phyloP scores from a whole-genome alignment of 2,329 filamentous ascomycete genomes.

The Leptographium galeiforme region DNA sequence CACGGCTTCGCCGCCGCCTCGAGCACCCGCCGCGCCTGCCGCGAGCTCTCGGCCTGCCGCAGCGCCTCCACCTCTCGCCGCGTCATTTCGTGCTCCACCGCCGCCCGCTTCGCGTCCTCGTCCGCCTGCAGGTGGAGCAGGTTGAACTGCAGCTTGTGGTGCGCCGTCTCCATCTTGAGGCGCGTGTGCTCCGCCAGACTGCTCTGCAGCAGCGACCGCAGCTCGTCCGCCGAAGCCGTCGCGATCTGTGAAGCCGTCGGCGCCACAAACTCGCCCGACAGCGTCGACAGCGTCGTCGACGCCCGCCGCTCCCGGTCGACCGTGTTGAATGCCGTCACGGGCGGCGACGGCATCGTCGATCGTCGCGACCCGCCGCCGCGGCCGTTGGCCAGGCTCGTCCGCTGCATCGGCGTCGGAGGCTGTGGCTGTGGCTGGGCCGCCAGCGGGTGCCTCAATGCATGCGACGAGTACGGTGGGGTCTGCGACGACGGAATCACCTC shows the following conservation, averaged over 20 bases:
- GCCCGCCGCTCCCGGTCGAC: constrained; percentile 12
- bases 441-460: constrained; percentile 18
- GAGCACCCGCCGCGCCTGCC: constrained; percentile 42
- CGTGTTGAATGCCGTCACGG: constrained; percentile 29
- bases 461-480: constrained; percentile 44
- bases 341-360: constrained; percentile 38
- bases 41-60: constrained; percentile 57
- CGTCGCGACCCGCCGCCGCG: constrained; percentile 28
- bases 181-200: constrained; percentile 43
- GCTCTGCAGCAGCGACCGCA: constrained; percentile 41
- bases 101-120: constrained; percentile 73
- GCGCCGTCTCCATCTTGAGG: constrained; percentile 70
- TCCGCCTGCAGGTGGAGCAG: constrained; percentile 72
- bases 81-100: constrained; percentile 86
- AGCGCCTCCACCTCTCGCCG: constrained; percentile 76
- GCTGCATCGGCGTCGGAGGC: not conserved
- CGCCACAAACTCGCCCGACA: constrained; percentile 27
- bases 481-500: constrained; percentile 42
- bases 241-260: constrained; percentile 37
- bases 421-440: not conserved
- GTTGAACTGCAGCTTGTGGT: constrained; percentile 82
- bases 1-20: constrained; percentile 33
- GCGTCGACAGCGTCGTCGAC: not conserved
- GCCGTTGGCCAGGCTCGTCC: not conserved
- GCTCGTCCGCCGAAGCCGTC: constrained; percentile 39